These are phyloP conservation scores for Ulota crispa DNA, from an alignment of 225 moss, liverwort and hornwort genomes.

Conservation along the genomic window DNA sequence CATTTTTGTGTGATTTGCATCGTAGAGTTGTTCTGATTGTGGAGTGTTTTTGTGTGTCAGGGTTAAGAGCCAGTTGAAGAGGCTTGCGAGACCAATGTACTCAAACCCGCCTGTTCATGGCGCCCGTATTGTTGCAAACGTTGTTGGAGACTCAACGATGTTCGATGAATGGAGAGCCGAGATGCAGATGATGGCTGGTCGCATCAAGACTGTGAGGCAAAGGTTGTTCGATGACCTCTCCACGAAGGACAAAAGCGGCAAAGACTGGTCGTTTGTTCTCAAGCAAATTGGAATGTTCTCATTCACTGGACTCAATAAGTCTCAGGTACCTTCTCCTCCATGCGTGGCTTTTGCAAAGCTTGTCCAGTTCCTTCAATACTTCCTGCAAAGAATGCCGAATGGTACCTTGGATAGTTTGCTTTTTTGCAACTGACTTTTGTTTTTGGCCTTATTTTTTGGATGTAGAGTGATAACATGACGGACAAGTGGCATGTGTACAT, in stretches of 20 bases:
- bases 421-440: neutral
- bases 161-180: conserved; percentile 98
- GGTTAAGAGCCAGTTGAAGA: conserved; percentile 97
- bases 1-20: too few relatives aligned
- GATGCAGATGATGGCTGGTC: conserved; percentile 95
- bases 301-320: conserved; percentile 88
- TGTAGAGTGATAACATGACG: conserved; percentile 95
- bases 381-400: neutral
- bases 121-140: conserved; percentile 87
- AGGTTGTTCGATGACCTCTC: conserved; percentile 73
- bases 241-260: conserved; percentile 74
- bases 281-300: conserved; percentile 99
- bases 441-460: neutral
- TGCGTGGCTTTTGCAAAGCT: neutral
- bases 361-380: neutral
- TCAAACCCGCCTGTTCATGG: conserved; percentile 97
- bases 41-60: conserved; percentile 32
- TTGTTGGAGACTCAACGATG: conserved; percentile 82
- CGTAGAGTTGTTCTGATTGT: conserved; percentile 1
- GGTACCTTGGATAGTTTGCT: neutral
- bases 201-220: conserved; percentile 90
- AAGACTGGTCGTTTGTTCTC: conserved; percentile 92
- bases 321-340: conserved; percentile 51
- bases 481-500: conserved; percentile 96
- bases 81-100: conserved; percentile 92